These are phyloP conservation scores for Coemansia sp. DNA, from an alignment of 371 early-diverging fungal species.

Conservation along the genomic window DNA sequence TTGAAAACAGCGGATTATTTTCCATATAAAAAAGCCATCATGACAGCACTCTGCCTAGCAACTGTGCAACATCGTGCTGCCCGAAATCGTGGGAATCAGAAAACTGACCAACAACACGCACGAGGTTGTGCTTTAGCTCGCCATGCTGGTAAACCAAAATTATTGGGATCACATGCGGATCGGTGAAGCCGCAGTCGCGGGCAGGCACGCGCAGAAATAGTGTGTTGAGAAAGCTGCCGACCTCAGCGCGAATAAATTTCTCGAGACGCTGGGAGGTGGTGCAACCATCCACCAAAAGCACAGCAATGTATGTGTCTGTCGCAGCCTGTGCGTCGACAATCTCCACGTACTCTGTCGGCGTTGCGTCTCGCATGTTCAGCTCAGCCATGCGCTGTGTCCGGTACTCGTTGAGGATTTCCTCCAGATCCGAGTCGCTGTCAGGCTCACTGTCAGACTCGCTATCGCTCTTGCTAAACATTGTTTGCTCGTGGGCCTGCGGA, in stretches of 20 bases:
- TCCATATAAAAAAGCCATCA: no score
- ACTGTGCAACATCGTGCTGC: conserved; percentile 17
- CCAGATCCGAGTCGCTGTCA: conserved; percentile 11
- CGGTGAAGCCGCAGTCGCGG: conserved; percentile 41
- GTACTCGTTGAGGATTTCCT: conserved; percentile 44
- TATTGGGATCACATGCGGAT: conserved; percentile 44
- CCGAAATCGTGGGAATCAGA: conserved; percentile 18
- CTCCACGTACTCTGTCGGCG: conserved; percentile 46
- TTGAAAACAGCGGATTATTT: neutral
- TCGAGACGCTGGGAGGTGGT: conserved; percentile 21
- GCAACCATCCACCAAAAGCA: conserved; percentile 20
- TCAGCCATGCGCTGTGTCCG: conserved; percentile 34
- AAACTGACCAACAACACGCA: conserved; percentile 40
- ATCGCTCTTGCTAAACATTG: conserved; percentile 16
- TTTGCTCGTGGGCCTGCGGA: conserved; percentile 6
- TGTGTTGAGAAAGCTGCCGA: conserved; percentile 8
- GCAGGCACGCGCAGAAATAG: conserved; percentile 45
- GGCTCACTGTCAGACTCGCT: neutral
- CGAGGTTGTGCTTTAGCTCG: conserved; percentile 36
- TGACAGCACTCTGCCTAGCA: conserved; percentile 5
- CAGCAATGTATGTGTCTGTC: conserved; percentile 8
- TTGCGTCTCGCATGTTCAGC: conserved; percentile 16
- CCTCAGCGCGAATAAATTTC: conserved; percentile 9
- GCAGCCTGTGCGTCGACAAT: conserved; percentile 38
- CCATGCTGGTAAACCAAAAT: conserved; percentile 46